These are phyloP conservation scores for Glebionis coronaria DNA, from an alignment of 129 eudicot species.

Conservation along the genomic window DNA sequence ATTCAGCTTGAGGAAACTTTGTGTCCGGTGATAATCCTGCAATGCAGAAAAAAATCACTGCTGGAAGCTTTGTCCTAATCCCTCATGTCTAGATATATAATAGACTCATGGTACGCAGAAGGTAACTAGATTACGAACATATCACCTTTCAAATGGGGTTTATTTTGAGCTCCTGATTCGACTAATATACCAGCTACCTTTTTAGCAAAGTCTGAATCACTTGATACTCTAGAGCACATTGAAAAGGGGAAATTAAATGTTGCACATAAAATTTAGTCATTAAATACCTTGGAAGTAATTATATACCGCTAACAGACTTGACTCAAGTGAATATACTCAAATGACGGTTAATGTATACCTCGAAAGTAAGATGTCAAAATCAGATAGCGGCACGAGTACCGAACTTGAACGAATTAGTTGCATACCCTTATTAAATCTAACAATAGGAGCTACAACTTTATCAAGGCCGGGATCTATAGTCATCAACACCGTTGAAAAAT, in stretches of 20 bases:
- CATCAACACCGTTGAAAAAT: slow-evolving; percentile 11
- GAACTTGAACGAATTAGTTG: slow-evolving; percentile 51
- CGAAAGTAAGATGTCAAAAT: slow-evolving; percentile 51
- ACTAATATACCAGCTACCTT: slow-evolving; percentile 83
- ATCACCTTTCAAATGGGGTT: slow-evolving; percentile 56
- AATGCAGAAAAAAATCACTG: slow-evolving; percentile 21
- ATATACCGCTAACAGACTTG: background rate
- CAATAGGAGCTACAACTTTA: slow-evolving; percentile 82
- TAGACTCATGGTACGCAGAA: background rate
- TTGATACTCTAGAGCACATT: slow-evolving; percentile 49
- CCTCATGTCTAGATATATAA: slow-evolving; percentile 11
- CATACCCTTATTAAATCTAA: slow-evolving; percentile 42
- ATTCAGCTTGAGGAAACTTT: slow-evolving; percentile 87
- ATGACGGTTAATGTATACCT: slow-evolving; percentile 35
- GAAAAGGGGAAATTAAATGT: background rate
- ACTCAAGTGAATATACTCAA: background rate
- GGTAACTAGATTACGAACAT: slow-evolving; percentile 6
- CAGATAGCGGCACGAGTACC: slow-evolving; percentile 55
- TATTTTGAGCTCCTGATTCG: slow-evolving; percentile 46
- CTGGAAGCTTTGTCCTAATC: slow-evolving; percentile 2
- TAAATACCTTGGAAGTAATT: slow-evolving; percentile 1
- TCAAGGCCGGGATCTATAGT: slow-evolving; percentile 83
- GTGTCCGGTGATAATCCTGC: slow-evolving; percentile 87
- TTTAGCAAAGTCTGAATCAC: slow-evolving; percentile 63
- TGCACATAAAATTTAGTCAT: background rate